Evolutionary conservation across 148 eudicot species (phyloP), one percentile per base, ranked within the genome.

Genomic region (Silene latifolia): DNA sequence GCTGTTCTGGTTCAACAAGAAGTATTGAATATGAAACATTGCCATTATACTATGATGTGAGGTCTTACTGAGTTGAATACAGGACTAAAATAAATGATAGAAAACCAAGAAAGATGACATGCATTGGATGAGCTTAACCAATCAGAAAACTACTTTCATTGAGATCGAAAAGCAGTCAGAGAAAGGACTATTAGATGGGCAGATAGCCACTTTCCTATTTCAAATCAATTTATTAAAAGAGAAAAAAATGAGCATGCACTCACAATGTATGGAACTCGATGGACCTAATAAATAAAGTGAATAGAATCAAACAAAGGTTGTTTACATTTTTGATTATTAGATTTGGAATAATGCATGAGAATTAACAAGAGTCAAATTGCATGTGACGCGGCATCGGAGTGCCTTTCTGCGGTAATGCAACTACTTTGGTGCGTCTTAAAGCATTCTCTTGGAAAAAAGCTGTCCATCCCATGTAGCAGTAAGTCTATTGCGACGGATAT

Each of bases 301-400:
- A 74, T 3, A 25, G 82, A 79, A 74, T 74, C 67, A 54, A 42
- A 32, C 56, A 64, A 54, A 60, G 24, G 44, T 44, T 63, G 61
- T 35, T 27, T 5, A 56, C 57, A 4, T 1, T 42, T 77, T 70
- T 19, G 44, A 39, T 39, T 39, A 39, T 39, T 11, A 51, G 54
- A 48, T 48, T 47, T 48, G 54, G 54, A 48, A 71, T 71, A 19
- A 25, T 63, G 17, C 56, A 63, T 63, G 35, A 7, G 35, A 25
- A 25, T 63, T 63, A 25, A 23, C 17, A 27, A 47, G 72, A 68
- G 72, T 68, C 72, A 44, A 68, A 23, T 47, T 69, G 13, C 35
- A 47, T 47, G 72, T 69, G 21, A 69, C 58, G 72, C 72, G 72
- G 27, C 72, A 11, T 21, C 20, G n/a, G 25, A 19, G 13, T 7